Evolutionary conservation across 768 basidiomycete species (phyloP).

Genomic region (Hortiboletus flavorubellus): DNA sequence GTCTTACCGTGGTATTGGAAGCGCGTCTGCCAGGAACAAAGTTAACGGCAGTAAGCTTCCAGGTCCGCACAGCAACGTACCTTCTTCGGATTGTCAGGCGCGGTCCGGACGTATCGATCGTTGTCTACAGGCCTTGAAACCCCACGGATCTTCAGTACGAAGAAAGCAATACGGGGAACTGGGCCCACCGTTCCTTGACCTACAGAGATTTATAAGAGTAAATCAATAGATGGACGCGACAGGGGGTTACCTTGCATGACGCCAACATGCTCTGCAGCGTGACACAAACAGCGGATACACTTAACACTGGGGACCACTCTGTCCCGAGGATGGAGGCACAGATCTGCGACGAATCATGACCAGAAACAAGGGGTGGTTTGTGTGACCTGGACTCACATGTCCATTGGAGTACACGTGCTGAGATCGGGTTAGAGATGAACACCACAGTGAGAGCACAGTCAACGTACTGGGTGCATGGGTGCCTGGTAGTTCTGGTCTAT

Average conservation of each 20-base stretch:
- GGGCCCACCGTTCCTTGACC: conserved; percentile 61
- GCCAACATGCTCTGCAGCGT: conserved; percentile 92
- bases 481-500: conserved; percentile 59
- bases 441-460: neutral
- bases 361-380: conserved; percentile 5
- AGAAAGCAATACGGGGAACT: neutral
- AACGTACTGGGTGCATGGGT: conserved; percentile 76
- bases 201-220: conserved; percentile 21
- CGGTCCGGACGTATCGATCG: conserved; percentile 73
- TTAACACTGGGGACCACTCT: conserved; percentile 89
- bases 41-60: conserved; percentile 6
- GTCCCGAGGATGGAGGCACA: conserved; percentile 87
- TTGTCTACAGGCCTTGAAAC: conserved; percentile 70
- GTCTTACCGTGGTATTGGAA: conserved; percentile 78
- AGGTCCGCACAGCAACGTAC: conserved; percentile 35
- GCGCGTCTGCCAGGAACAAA: conserved; percentile 49
- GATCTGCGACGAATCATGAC: conserved; percentile 47
- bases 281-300: conserved; percentile 75
- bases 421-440: conserved; percentile 9
- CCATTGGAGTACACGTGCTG: conserved; percentile 89
- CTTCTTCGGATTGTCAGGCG: conserved; percentile 87
- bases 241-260: conserved; percentile 71
- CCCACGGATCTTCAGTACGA: conserved; percentile 3
- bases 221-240: neutral
- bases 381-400: conserved; percentile 48